Evolutionary conservation across 768 basidiomycete species (phyloP), one percentile per base, ranked within the genome.

Genomic region (Pulveroboletus sp.): DNA sequence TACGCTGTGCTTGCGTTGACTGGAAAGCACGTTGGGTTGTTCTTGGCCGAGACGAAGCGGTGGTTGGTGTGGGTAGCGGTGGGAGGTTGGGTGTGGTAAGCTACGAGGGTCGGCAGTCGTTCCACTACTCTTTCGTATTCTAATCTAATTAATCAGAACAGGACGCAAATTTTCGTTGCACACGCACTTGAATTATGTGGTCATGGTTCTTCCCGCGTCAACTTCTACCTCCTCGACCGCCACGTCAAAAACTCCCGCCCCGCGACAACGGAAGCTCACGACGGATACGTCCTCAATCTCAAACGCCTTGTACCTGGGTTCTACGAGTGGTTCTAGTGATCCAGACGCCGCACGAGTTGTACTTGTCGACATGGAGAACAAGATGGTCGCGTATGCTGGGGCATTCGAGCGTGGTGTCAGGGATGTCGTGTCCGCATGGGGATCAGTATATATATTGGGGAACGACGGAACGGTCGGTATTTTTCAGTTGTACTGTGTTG

Each of bases 331-430:
- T 1, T 40, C 6, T 6, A 57, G 65, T 14, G 76, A 78, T 34
- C 67, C 77, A 0, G 89, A 91, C 43, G 80, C 90, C 33, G 81
- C 84, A 12, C 87, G 83, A 52, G 80, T 98, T 35, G 87, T 86
- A 0, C 80, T 98, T 2, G 87, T 97, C 56, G 94, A 99, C 62
- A 81, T 87, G 32, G 90, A 91, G 60, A 97, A 94, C 69, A 93
- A 94, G 70, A 78, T 94, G 44, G 79, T 95, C 14, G 88, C 90
- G 6, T 94, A 90, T 61, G 81, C 84, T 0, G 87, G 84, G 6
- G 79, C 86, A 3, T 92, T 94, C 59, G 78, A 80, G 19, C 82
- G 87, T 47, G 94, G 94, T 5, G 87, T 98, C 4, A 72, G 89
- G 37, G 86, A 89, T 38, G 76, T 97, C 2, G 76, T 97, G 42